phyloP scores from a whole-genome alignment of 352 stramenopile genomes.

The Elongisporangium anandrum region DNA sequence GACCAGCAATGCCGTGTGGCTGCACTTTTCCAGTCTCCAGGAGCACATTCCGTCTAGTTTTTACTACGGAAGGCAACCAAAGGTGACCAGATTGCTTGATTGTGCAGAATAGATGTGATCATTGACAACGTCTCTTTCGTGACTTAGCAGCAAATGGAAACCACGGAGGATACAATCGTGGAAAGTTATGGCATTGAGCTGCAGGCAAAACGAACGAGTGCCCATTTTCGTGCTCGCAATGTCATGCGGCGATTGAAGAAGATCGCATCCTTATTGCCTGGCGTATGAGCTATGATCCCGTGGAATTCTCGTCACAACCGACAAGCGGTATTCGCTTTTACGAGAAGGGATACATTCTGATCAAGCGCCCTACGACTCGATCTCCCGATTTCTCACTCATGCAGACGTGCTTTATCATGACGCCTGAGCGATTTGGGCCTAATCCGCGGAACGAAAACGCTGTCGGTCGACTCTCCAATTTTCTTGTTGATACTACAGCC shows the following conservation, averaged over 20 bases:
- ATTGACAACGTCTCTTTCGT: too few relatives aligned
- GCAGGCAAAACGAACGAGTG: slow-evolving; percentile 13
- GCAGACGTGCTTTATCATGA: slow-evolving; percentile 49
- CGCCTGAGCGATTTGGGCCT: slow-evolving; percentile 20
- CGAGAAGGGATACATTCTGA: slow-evolving; percentile 56
- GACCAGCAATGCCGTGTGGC: slow-evolving; percentile 32
- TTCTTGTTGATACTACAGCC: slow-evolving; percentile 31
- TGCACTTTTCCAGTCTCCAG: slow-evolving; percentile 36
- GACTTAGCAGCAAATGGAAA: slow-evolving; percentile 29
- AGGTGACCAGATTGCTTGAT: too few relatives aligned
- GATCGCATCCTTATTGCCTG: slow-evolving; percentile 52
- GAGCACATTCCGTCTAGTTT: slow-evolving; percentile 44
- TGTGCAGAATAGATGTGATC: too few relatives aligned
- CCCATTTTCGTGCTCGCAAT: slow-evolving; percentile 29
- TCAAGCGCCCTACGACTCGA: slow-evolving; percentile 26
- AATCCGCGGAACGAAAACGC: slow-evolving; percentile 15
- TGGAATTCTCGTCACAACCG: slow-evolving; percentile 41
- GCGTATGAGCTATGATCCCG: slow-evolving; percentile 42
- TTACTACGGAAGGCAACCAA: slow-evolving; percentile 46
- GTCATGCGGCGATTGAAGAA: slow-evolving; percentile 39
- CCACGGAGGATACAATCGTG: slow-evolving; percentile 39
- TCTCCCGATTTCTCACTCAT: slow-evolving; percentile 20
- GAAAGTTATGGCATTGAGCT: slow-evolving; percentile 29
- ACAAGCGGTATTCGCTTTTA: slow-evolving; percentile 52
- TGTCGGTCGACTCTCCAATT: slow-evolving; percentile 36